These are phyloP conservation scores for Yamadazyma triangularis DNA, from an alignment of 1,139 yeast genomes.

Conservation along the genomic window DNA sequence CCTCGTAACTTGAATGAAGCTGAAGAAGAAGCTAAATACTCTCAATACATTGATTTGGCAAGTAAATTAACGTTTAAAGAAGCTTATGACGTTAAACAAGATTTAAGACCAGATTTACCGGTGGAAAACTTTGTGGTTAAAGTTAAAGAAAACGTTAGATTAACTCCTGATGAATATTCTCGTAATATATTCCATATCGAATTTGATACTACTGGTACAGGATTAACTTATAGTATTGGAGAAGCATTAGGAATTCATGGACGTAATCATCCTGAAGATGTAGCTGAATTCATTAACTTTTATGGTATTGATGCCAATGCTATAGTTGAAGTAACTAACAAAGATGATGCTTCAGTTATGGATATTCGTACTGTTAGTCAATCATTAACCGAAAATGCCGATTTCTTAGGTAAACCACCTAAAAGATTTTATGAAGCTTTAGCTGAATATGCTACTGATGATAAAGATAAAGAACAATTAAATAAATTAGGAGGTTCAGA, in stretches of 20 bases:
- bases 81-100: conserved; percentile 54
- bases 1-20: conserved; percentile 43
- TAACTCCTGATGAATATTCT: conserved; percentile 87
- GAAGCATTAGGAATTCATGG: conserved; percentile 97
- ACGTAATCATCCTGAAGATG: conserved; percentile 65
- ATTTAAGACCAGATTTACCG: conserved; percentile 87
- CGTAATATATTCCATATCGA: conserved; percentile 97
- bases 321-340: conserved; percentile 66
- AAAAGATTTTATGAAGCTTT: conserved; percentile 88
- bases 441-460: conserved; percentile 69
- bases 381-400: conserved; percentile 73
- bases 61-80: conserved; percentile 77
- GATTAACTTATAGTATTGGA: conserved; percentile 87
- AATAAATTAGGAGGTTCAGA: conserved; percentile 65
- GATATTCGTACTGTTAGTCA: conserved; percentile 85
- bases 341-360: conserved; percentile 51
- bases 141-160: conserved; percentile 87
- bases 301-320: conserved; percentile 72
- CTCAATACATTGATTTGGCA: conserved; percentile 53
- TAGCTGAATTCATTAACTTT: conserved; percentile 61
- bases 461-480: conserved; percentile 58
- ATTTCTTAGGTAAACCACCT: conserved; percentile 92
- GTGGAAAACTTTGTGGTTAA: conserved; percentile 81
- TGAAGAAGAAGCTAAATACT: conserved; percentile 31
- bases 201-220: conserved; percentile 88